A percentile compares a stretch with the other conserved stretches of the same genome.
Evolutionary conservation across 1,139 yeast genomes (phyloP).

Genomic region (Zygosaccharomyces pseudobailii): DNA sequence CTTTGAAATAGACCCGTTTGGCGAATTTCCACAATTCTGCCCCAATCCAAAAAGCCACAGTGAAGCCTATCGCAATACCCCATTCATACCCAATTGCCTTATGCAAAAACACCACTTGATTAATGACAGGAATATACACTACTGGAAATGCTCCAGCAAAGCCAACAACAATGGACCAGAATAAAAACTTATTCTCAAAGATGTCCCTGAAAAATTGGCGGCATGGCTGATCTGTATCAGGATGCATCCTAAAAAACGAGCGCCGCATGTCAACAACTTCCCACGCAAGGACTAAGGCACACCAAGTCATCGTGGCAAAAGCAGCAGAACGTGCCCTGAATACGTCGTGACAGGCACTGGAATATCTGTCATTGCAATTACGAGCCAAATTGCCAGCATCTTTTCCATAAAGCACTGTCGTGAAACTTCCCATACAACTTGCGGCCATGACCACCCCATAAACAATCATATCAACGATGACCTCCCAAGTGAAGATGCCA

Average conservation of each 20-base stretch:
- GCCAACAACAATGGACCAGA: conserved; percentile 79
- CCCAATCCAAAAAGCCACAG: conserved; percentile 53
- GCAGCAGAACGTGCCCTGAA: conserved; percentile 78
- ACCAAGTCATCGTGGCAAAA: conserved; percentile 87
- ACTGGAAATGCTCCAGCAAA: conserved; percentile 74
- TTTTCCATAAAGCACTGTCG: conserved; percentile 57
- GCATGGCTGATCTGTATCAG: conserved; percentile 57
- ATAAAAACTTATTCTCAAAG: conserved; percentile 72
- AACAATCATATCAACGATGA: conserved; percentile 66
- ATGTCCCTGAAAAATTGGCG: conserved; percentile 58
- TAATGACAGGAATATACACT: conserved; percentile 83
- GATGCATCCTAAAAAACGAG: conserved; percentile 73
- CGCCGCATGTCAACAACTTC: conserved; percentile 76
- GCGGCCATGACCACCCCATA: conserved; percentile 74
- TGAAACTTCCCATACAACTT: conserved; percentile 65
- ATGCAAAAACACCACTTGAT: conserved; percentile 71
- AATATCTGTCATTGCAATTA: conserved; percentile 52
- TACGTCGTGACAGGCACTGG: conserved; percentile 54
- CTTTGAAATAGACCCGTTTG: conserved; percentile 55
- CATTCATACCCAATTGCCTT: conserved; percentile 74
- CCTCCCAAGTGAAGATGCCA: conserved; percentile 67
- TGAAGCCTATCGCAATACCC: conserved; percentile 70
- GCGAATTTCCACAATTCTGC: conserved; percentile 64
- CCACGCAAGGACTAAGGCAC: conserved; percentile 83
- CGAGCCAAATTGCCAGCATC: conserved; percentile 67